A percentile compares a stretch with the other conserved stretches of the same genome.
Evolutionary conservation across 805 yeast genomes (phyloP).

Genomic region (Jamesozyma gamospora): DNA sequence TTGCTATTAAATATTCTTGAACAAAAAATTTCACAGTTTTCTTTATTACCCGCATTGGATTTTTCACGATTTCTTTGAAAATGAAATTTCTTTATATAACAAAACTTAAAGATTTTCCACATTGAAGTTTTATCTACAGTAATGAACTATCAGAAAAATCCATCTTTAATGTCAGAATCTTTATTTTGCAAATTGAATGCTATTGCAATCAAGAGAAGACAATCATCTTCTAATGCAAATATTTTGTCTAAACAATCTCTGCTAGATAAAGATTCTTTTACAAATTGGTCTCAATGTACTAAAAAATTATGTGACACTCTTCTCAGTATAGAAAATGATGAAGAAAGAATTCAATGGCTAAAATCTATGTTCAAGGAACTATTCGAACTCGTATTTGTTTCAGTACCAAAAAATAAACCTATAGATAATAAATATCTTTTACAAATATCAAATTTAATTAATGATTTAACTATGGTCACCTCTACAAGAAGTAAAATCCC

Average conservation of each 20-base stretch:
- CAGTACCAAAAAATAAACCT: neutral
- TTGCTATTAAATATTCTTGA: no score
- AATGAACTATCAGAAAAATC: neutral
- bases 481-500: neutral
- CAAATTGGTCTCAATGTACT: conserved; percentile 9
- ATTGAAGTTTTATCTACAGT: no score
- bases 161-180: conserved; percentile 3
- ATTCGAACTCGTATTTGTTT: conserved; percentile 9
- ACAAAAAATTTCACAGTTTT: no score
- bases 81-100: no score
- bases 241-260: neutral
- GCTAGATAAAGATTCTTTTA: conserved; percentile 9
- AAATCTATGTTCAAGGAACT: conserved; percentile 12
- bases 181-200: conserved; percentile 13
- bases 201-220: conserved; percentile 7
- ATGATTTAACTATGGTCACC: conserved; percentile 2
- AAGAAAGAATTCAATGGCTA: conserved; percentile 18
- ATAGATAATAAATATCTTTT: neutral
- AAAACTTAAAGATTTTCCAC: no score
- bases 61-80: no score
- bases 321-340: conserved; percentile 6
- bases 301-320: conserved; percentile 9
- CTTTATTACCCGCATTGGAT: neutral
- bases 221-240: neutral
- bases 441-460: conserved; percentile 6